These are phyloP conservation scores for Pestalotiopsis sp. DNA, from an alignment of 2,329 filamentous ascomycete genomes.

Conservation along the genomic window DNA sequence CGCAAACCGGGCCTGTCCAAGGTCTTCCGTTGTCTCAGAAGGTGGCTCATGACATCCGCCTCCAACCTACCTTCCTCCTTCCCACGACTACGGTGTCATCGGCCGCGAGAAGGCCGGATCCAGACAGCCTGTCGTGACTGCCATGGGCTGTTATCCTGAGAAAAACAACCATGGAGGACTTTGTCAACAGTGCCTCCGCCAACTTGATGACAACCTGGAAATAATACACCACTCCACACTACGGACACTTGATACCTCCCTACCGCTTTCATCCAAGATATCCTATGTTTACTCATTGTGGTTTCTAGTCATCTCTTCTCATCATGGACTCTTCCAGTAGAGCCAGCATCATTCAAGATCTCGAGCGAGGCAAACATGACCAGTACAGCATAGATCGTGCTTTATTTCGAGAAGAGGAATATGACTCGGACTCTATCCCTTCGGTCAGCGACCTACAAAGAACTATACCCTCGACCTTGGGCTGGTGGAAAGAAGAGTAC, in stretches of 20 bases:
- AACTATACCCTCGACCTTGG: conserved; percentile 29
- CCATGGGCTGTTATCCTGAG: too few relatives aligned
- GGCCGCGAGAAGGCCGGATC: too few relatives aligned
- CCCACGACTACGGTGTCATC: too few relatives aligned
- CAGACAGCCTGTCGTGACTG: too few relatives aligned
- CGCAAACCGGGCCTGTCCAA: too few relatives aligned
- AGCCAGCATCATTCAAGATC: not conserved
- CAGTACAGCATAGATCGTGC: not conserved
- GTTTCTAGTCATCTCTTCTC: not conserved
- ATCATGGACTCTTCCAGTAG: not conserved
- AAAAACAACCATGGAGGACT: too few relatives aligned
- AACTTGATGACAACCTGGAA: too few relatives aligned
- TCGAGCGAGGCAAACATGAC: not conserved
- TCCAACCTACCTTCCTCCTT: too few relatives aligned
- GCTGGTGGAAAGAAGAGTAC: conserved; percentile 41
- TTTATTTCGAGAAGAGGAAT: not conserved
- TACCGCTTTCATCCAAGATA: not conserved
- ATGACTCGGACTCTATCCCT: conserved; percentile 18
- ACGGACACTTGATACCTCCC: not conserved
- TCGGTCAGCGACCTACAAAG: conserved; percentile 23
- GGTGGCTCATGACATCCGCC: too few relatives aligned
- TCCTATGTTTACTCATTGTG: not conserved
- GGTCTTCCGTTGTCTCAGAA: too few relatives aligned
- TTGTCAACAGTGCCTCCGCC: too few relatives aligned
- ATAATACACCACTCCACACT: too few relatives aligned